Evolutionary conservation across 108 stramenopile species (phyloP), one percentile per base, ranked within the genome.

Genomic region (Mediolabrus comicus): DNA sequence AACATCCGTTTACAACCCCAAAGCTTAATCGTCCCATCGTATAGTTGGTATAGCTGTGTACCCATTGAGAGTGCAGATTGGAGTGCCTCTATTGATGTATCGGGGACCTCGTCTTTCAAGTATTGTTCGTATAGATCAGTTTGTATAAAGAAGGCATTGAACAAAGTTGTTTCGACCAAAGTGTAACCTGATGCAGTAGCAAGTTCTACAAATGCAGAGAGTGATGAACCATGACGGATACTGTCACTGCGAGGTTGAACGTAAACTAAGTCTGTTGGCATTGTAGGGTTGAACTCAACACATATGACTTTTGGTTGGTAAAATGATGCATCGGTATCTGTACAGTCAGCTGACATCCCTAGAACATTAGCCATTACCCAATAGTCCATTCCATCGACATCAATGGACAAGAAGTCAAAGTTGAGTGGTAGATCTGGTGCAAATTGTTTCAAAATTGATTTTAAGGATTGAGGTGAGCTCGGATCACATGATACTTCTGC

Each of bases 211-310:
- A 94, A 54, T 2, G 92, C 90, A 12, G 88, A 77, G 22, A 94
- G 68, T 27, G 84, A 87, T 39, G 87, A 81, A 16, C 90, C 90
- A 65, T 94, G 89, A 33, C 86, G 87, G 32, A 77, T 55, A 4
- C 13, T 38, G 49, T 81, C 84, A 61, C 67, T 59, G 6, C 79
- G 65, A 12, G 81, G 76, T 58, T 87, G 92, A 49, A 94, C 75
- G 65, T 88, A 94, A 36, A 88, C 69, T 7, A 94, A 56, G 56
- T 94, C 87, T 38, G 81, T 59, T 1, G 92, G 88, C 84, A 94
- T 94, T 58, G 89, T 85, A 1, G 92, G 92, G 63, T 94, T 94
- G 82, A 87, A 88, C 60, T 94, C 88, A 7, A 94, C 77, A 59
- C 87, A 88, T 51, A 89, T 80, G 24, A 94, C 84, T 52, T 77